Base-by-base conservation (phyloP, 2,329 filamentous ascomycete species). In the Purpureocillium takamizusanense region DNA sequence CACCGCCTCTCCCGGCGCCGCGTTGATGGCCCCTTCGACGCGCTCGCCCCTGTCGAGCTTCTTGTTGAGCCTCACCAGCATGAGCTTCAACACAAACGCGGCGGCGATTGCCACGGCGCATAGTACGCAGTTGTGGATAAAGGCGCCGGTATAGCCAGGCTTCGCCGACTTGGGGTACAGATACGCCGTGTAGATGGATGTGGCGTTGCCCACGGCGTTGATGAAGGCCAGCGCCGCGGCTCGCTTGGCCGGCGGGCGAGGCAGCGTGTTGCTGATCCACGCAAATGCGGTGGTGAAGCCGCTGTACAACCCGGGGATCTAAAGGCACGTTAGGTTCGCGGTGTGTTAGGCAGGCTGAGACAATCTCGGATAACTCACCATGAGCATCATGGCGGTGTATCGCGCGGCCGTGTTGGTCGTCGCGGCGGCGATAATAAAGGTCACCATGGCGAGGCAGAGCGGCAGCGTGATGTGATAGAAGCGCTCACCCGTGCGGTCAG, bases 211-310 rank as follows among this genome's bases (percentile, higher is more conserved):
- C 11, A 52, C 42, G 29, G 80, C 79, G 52, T 90, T 90, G 59
- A 89, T 86, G 44, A 82, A 78, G 1, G 83, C 85, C 5, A 90
- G 57, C 0, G 82, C 83, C 0, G 82, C 67, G 2, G 69, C 69
- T 42, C 83, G 74, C 63, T 89, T 89, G 2, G 83, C 78, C 0
- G 83, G 81, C 4, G 86, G 85, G 5, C 84, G 74, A 1, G 84
- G 83, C 37, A 90, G 69, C 1, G 79, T 82, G 53, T 83, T 86
- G 34, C 74, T 78, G 46, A 89, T 86, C 85, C 85, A 92, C 3
- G 79, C 74, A 4, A 86, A 64, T 2, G 70, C 70, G 1, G 85
- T 79, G 1, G 83, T 82, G 51, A 79, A 86, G 35, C 76, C 74
- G 1, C 73, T 71, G 50, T 83, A 84, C 3, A 81, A 63, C 0